These are phyloP conservation scores for Gossypium schwendimanii DNA, from an alignment of 441 rosid genomes.

Conservation along the genomic window DNA sequence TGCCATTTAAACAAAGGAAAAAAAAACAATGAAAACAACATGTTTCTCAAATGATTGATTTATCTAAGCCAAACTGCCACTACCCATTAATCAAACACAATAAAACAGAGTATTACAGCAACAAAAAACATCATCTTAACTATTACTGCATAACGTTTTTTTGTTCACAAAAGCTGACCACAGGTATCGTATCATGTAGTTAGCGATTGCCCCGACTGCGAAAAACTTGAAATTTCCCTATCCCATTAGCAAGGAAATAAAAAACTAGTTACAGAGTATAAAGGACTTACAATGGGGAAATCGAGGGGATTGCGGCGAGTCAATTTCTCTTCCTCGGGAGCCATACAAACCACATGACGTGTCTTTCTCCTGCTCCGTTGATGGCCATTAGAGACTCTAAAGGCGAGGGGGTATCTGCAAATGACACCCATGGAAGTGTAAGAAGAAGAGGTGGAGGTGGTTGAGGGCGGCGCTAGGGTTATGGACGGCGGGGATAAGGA, in stretches of 20 bases:
- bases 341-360: slow-evolving; percentile 50
- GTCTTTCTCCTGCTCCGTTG: slow-evolving; percentile 21
- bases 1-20: slow-evolving; percentile 16
- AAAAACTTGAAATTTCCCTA: not conserved
- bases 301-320: slow-evolving; percentile 68
- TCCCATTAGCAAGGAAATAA: not conserved
- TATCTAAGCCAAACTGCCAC: not conserved
- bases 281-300: slow-evolving; percentile 52
- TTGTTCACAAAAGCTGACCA: not conserved
- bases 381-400: slow-evolving; percentile 3
- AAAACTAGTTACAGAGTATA: not conserved
- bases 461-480: slow-evolving; percentile 18
- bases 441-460: not conserved
- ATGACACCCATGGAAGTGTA: slow-evolving; percentile 18
- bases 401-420: slow-evolving; percentile 21
- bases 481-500: slow-evolving; percentile 25
- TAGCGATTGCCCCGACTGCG: not conserved
- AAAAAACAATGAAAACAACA: not conserved
- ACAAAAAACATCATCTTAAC: not conserved
- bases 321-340: slow-evolving; percentile 68
- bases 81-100: not conserved
- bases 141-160: not conserved
- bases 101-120: not conserved
- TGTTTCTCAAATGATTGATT: not conserved
- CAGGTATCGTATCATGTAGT: not conserved